A percentile compares a stretch with the other conserved stretches of the same genome.
Conservation (phyloP, 2,329 filamentous ascomycete species). For the Fonsecaea pedrosoi region DNA sequence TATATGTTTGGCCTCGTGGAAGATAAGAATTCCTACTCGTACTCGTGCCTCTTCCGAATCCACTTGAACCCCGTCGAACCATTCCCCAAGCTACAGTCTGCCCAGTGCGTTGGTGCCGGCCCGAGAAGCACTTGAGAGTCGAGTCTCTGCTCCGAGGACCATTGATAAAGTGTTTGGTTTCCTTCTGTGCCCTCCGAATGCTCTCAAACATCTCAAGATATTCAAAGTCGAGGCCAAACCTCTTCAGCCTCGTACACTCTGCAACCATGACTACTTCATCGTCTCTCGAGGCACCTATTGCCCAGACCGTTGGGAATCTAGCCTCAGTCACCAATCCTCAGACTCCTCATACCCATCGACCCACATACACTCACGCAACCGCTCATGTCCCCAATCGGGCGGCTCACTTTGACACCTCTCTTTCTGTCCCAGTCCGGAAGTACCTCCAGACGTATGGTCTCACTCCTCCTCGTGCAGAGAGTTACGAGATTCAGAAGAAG, state of each 20-base stretch:
- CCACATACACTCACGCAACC: conserved; percentile 35
- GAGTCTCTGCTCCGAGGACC: neutral
- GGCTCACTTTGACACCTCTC: conserved; percentile 57
- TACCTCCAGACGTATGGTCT: conserved; percentile 60
- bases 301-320: conserved; percentile 23
- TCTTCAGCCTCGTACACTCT: conserved; percentile 27
- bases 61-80: conserved; percentile 5
- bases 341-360: conserved; percentile 23
- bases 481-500: conserved; percentile 57
- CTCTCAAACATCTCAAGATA: conserved; percentile 34
- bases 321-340: conserved; percentile 21
- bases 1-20: conserved; percentile 22
- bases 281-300: conserved; percentile 25
- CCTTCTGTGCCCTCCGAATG: conserved; percentile 27
- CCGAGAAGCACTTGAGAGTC: conserved; percentile 8
- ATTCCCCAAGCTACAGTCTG: conserved; percentile 10
- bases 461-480: conserved; percentile 57
- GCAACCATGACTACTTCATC: conserved; percentile 29
- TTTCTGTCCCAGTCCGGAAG: conserved; percentile 58
- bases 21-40: neutral
- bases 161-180: conserved; percentile 7
- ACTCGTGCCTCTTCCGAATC: conserved; percentile 11
- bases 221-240: conserved; percentile 26
- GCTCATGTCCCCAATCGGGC: conserved; percentile 38
- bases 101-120: conserved; percentile 19